Evolutionary conservation across 352 stramenopile genomes (phyloP), one percentile per base, ranked within the genome.

Genomic region (Phytophthora syringae): DNA sequence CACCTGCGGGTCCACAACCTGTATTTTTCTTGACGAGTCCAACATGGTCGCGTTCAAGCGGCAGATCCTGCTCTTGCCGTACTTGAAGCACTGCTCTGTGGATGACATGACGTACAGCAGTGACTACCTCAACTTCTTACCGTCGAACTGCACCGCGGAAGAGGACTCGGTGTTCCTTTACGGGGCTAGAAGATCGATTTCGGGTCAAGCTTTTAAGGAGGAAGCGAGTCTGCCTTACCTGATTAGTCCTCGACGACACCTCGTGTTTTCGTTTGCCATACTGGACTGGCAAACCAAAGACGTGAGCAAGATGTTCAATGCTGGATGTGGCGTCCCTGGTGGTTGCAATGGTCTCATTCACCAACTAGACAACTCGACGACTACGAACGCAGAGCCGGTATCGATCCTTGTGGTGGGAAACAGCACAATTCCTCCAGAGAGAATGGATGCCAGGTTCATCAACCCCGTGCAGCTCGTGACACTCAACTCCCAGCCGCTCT

Each of bases 51-150:
- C 58, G 7, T 52, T 83, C 30, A 77, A 79, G 27, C 66, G 66
- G 22, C 67, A 83, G 56, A 59, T 86, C n/a, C 22, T 69, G 12
- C 44, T 82, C n/a, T 40, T 80, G 42, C 74, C 77, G 16, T 86
- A 80, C 60, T 40, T 71, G 44, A 68, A 67, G 28, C 67, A 75
- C 62, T 86, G 74, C 59, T 72, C 68, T 0, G 44, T 83, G 9
- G 55, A 49, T 0, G 39, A 72, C 37, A 63, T 84, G 54, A 64
- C 66, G 15, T 84, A 82, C 64, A 52, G 50, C 30, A 67, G 44
- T 21, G 70, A 82, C 39, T 74, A 69, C 16, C 51, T 67, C 21
- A 80, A 74, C 36, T 82, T 70, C 22, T 57, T 80, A 10, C 76
- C 76, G 0, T 65, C 51, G 2, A 25, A 30, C 3, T 84, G 73